Percentiles rank a stretch among this genome's conserved stretches.
These are phyloP conservation scores for Tephrocybe sp. DNA, from an alignment of 768 basidiomycete species.

Conservation along the genomic window DNA sequence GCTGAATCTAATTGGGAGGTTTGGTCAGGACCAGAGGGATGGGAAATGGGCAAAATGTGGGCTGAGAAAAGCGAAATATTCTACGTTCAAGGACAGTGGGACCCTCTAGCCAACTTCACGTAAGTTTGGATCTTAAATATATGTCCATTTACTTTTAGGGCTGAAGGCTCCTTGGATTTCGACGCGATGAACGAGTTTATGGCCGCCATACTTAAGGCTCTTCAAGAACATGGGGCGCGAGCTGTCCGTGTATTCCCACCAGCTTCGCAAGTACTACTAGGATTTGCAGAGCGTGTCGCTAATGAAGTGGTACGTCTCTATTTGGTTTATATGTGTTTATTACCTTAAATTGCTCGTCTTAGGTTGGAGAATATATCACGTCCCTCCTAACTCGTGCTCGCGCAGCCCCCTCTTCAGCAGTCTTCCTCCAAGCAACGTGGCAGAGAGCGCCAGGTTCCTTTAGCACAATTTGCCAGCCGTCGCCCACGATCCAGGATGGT, in stretches of 20 bases:
- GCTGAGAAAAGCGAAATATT: slow-evolving; percentile 94
- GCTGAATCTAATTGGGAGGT: slow-evolving; percentile 87
- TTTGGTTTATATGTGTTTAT: neutral
- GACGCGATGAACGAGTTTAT: slow-evolving; percentile 94
- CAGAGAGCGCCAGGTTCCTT: too few species aligned
- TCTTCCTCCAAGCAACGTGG: slow-evolving; percentile 81
- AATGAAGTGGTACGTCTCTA: slow-evolving; percentile 77
- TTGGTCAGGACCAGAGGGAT: slow-evolving; percentile 53
- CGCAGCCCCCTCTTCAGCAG: slow-evolving; percentile 42
- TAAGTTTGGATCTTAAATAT: slow-evolving; percentile 32
- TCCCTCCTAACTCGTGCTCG: slow-evolving; percentile 76
- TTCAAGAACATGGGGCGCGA: slow-evolving; percentile 72
- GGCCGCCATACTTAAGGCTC: slow-evolving; percentile 55
- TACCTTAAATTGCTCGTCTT: slow-evolving; percentile 24
- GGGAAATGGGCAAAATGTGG: slow-evolving; percentile 96
- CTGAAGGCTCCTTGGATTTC: slow-evolving; percentile 71
- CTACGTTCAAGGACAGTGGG: slow-evolving; percentile 80
- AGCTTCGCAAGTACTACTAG: slow-evolving; percentile 68
- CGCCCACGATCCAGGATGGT: too few species aligned
- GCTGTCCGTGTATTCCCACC: slow-evolving; percentile 88
- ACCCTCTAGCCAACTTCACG: slow-evolving; percentile 81
- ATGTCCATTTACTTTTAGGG: slow-evolving; percentile 27
- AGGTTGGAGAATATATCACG: slow-evolving; percentile 88
- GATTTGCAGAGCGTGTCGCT: slow-evolving; percentile 83
- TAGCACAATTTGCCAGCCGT: too few species aligned